Conservation (phyloP, 1,284 basidiomycete species). For the Porodaedalea pini region DNA sequence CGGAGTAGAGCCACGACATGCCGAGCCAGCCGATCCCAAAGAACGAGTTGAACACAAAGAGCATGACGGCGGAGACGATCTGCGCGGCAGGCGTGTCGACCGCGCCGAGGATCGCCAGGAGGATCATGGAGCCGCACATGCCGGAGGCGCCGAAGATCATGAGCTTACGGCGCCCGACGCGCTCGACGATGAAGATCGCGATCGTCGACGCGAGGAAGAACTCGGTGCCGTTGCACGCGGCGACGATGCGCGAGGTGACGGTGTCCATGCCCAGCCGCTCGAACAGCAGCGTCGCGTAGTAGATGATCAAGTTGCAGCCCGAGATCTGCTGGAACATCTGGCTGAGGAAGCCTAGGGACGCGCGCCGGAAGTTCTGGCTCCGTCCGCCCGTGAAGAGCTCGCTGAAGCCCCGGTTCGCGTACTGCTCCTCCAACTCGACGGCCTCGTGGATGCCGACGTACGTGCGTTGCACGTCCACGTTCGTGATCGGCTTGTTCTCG, state of each 20-base stretch:
- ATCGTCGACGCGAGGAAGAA: constrained; percentile 61
- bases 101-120: constrained; percentile 54
- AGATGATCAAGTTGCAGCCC: constrained; percentile 58
- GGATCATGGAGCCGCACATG: constrained; percentile 59
- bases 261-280: constrained; percentile 58
- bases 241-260: constrained; percentile 60
- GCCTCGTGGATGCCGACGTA: constrained; percentile 55
- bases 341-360: constrained; percentile 52
- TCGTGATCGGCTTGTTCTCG: constrained; percentile 50
- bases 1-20: constrained; percentile 69
- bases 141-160: constrained; percentile 69
- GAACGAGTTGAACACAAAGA: constrained; percentile 69
- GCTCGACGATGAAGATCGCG: constrained; percentile 58
- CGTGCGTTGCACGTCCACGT: constrained; percentile 50
- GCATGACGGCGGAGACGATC: constrained; percentile 54
- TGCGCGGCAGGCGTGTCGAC: constrained; percentile 45
- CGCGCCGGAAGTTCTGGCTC: constrained; percentile 62
- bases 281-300: constrained; percentile 46
- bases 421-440: constrained; percentile 37
- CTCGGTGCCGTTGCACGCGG: constrained; percentile 68
- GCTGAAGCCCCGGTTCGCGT: constrained; percentile 28
- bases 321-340: constrained; percentile 74
- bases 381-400: constrained; percentile 60
- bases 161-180: constrained; percentile 58
- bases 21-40: constrained; percentile 73